Evolutionary conservation across 2,329 filamentous ascomycete species (phyloP).

Genomic region (Talaromyces funiculosus): DNA sequence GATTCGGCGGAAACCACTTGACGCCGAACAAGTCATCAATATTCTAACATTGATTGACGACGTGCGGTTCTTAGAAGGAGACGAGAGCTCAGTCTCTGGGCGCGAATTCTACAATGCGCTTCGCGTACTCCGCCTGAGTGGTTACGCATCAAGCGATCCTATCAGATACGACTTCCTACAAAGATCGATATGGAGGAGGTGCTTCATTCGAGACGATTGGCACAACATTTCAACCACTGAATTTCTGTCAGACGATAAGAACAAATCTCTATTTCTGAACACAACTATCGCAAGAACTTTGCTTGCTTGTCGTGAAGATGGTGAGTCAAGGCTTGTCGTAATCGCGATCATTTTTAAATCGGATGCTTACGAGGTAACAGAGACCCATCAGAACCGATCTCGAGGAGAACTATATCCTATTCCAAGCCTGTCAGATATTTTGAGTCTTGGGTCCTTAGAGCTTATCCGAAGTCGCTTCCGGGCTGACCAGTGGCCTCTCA

Average conservation of each 20-base stretch:
- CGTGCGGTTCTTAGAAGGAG: constrained; percentile 37
- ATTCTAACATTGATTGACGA: constrained; percentile 70
- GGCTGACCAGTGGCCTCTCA: constrained; percentile 58
- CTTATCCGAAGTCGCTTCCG: constrained; percentile 51
- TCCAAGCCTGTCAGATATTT: constrained; percentile 24
- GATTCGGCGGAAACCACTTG: constrained; percentile 64
- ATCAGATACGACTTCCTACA: constrained; percentile 54
- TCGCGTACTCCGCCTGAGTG: constrained; percentile 48
- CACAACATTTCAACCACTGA: constrained; percentile 69
- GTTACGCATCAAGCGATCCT: constrained; percentile 49
- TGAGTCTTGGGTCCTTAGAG: constrained; percentile 29
- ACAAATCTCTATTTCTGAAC: constrained; percentile 55
- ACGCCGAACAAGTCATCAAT: constrained; percentile 50
- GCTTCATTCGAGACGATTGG: constrained; percentile 83
- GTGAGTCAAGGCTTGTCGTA: constrained; percentile 45
- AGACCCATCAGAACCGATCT: constrained; percentile 15
- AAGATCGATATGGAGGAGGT: constrained; percentile 78
- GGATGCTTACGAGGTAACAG: constrained; percentile 16
- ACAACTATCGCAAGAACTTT: constrained; percentile 67
- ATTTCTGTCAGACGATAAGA: constrained; percentile 64
- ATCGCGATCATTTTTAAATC: constrained; percentile 18
- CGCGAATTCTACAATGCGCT: constrained; percentile 72
- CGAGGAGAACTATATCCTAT: constrained; percentile 21
- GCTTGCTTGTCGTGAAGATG: constrained; percentile 56
- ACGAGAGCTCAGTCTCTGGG: constrained; percentile 47